Percentiles rank a stretch among this genome's conserved stretches.
Conservation (phyloP, 495 filamentous ascomycete species). For the Glarea lozoyensis region DNA sequence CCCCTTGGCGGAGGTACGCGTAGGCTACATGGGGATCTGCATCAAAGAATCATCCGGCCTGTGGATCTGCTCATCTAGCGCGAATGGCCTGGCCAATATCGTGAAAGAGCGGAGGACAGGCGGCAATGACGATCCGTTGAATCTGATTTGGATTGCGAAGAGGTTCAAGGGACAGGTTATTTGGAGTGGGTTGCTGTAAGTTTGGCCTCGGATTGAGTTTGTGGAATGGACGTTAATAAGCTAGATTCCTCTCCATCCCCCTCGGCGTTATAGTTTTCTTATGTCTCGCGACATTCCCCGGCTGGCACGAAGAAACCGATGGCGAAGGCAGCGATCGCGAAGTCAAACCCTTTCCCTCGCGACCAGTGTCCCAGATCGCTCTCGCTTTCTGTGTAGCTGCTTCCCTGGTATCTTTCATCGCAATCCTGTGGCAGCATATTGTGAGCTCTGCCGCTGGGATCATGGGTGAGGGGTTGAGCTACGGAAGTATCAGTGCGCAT, state of each 20-base stretch:
- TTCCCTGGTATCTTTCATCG: constrained; percentile 69
- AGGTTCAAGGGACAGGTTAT: constrained; percentile 78
- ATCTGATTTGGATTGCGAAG: constrained; percentile 69
- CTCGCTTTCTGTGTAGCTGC: constrained; percentile 72
- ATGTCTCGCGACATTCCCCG: constrained; percentile 76
- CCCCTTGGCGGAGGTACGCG: constrained; percentile 59
- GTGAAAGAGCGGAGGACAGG: no score
- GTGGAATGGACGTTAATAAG: constrained; percentile 6
- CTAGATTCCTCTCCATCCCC: constrained; percentile 70
- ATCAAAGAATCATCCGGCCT: constrained; percentile 61
- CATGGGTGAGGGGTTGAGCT: constrained; percentile 89
- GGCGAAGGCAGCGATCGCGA: constrained; percentile 54
- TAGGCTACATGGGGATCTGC: constrained; percentile 67
- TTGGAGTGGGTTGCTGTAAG: constrained; percentile 67
- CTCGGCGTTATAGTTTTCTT: constrained; percentile 70
- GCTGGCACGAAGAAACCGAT: constrained; percentile 70
- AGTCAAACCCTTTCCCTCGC: constrained; percentile 68
- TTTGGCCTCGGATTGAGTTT: constrained; percentile 2
- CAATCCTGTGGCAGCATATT: constrained; percentile 75
- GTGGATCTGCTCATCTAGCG: constrained; percentile 71
- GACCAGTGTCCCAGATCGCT: constrained; percentile 65
- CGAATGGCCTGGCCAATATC: constrained; percentile 65
- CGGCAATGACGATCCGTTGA: constrained; percentile 70
- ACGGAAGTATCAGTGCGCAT: constrained; percentile 79
- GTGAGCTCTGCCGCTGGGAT: constrained; percentile 88